Evolutionary conservation across 2,329 filamentous ascomycete species (phyloP).

Genomic region (Cercospora sp.): DNA sequence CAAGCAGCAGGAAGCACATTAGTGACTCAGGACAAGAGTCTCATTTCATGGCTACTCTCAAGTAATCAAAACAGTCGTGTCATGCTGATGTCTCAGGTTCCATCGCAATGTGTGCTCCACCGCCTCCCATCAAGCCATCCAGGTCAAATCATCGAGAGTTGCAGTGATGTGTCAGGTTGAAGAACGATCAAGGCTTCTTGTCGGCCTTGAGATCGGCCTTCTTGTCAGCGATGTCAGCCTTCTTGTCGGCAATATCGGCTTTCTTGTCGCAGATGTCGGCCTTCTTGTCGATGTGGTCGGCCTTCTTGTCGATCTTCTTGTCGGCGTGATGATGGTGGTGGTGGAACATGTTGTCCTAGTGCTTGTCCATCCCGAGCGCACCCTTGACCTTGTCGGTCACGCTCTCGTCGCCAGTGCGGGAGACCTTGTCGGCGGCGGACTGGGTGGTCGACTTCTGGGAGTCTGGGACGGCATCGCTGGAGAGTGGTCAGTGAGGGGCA

Average conservation of each 20-base stretch:
- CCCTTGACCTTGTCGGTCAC: constrained; percentile 45
- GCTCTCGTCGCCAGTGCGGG: constrained; percentile 41
- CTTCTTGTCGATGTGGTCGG: not conserved
- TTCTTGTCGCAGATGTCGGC: not conserved
- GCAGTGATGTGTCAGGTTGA: not conserved
- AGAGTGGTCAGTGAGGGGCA: constrained; percentile 26
- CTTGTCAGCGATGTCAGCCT: not conserved
- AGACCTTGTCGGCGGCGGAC: constrained; percentile 52
- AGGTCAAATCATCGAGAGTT: not conserved
- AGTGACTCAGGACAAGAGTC: not conserved
- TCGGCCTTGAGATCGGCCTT: not conserved
- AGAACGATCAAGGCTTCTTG: not conserved
- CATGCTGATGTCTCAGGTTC: constrained; percentile 1
- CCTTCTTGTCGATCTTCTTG: not conserved
- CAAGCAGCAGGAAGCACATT: not conserved
- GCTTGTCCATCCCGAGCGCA: constrained; percentile 46
- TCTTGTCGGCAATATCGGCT: not conserved
- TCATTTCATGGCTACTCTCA: constrained; percentile 6
- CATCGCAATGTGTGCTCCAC: not conserved
- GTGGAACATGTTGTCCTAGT: constrained; percentile 15
- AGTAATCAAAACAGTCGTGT: not conserved
- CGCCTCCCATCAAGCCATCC: not conserved
- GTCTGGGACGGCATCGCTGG: constrained; percentile 53
- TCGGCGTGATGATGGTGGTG: not conserved
- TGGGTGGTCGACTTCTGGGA: constrained; percentile 57